phyloP scores from a whole-genome alignment of 73 alveolate genomes.

The Symbiodinium natans region DNA sequence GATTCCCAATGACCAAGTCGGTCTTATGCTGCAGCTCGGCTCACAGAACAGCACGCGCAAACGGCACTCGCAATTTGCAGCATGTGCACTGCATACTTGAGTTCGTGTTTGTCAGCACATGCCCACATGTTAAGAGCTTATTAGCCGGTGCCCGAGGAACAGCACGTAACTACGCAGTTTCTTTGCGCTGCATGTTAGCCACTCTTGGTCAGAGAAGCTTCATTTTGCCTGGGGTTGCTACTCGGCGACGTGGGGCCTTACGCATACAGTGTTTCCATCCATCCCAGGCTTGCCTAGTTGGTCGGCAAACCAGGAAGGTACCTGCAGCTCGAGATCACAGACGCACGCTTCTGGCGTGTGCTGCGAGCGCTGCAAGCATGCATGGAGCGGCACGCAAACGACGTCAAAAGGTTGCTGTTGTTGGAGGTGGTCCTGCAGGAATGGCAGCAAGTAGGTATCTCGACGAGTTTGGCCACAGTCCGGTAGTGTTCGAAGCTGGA shows the following conservation, averaged over 20 bases:
- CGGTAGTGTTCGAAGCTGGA: slow-evolving; percentile 20
- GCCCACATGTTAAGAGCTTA: no score
- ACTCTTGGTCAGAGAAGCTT: neutral
- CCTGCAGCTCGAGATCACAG: neutral
- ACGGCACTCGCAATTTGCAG: no score
- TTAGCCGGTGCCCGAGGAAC: no score
- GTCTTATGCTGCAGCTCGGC: no score
- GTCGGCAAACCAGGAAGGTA: neutral
- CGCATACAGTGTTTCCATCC: neutral
- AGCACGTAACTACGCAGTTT: neutral
- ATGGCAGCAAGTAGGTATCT: slow-evolving; percentile 49
- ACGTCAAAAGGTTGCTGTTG: slow-evolving; percentile 46
- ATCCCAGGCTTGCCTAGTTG: neutral
- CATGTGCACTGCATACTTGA: no score
- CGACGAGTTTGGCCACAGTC: slow-evolving; percentile 42
- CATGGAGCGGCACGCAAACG: neutral
- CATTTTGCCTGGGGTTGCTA: neutral
- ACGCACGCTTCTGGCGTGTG: neutral
- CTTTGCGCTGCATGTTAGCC: neutral
- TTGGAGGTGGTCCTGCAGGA: slow-evolving; percentile 85
- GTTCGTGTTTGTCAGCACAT: no score
- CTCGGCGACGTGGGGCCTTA: neutral
- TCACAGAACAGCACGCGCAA: no score
- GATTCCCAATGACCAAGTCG: no score
- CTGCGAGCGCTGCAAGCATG: neutral